Conservation (phyloP, 257 asterid species). For the Capsicum chinense region DNA sequence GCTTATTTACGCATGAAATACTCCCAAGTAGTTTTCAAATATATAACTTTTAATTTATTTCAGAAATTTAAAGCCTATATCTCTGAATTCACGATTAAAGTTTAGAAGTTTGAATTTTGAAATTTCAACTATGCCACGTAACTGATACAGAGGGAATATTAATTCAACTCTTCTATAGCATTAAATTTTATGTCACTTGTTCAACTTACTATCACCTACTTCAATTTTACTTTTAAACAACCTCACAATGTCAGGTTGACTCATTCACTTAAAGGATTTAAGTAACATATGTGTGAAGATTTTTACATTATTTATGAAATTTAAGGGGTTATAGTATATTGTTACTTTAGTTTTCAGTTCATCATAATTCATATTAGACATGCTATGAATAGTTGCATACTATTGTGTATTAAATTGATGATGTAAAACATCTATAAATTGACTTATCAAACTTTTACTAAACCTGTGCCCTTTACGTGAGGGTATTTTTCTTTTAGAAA, state of each 20-base stretch:
- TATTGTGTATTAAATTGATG: not conserved
- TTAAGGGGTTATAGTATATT: not conserved
- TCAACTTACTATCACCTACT: not conserved
- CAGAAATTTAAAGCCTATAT: no score
- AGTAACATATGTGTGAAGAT: not conserved
- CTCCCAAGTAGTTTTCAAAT: no score
- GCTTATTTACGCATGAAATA: no score
- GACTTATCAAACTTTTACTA: not conserved
- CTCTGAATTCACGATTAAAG: no score
- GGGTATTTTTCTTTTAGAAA: not conserved
- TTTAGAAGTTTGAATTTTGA: no score
- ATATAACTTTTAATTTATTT: no score
- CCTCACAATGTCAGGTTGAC: not conserved
- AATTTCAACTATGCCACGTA: no score
- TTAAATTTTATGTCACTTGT: not conserved
- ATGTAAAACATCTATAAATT: not conserved
- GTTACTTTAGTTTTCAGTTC: not conserved
- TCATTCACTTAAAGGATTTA: not conserved
- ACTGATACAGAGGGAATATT: not conserved
- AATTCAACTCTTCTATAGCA: not conserved
- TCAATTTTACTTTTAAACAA: no score
- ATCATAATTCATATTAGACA: not conserved
- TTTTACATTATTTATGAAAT: not conserved
- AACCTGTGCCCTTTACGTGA: not conserved
- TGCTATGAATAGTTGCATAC: not conserved